phyloP scores from a whole-genome alignment of 2,329 filamentous ascomycete species.

The Emmonsiellopsis sp. region DNA sequence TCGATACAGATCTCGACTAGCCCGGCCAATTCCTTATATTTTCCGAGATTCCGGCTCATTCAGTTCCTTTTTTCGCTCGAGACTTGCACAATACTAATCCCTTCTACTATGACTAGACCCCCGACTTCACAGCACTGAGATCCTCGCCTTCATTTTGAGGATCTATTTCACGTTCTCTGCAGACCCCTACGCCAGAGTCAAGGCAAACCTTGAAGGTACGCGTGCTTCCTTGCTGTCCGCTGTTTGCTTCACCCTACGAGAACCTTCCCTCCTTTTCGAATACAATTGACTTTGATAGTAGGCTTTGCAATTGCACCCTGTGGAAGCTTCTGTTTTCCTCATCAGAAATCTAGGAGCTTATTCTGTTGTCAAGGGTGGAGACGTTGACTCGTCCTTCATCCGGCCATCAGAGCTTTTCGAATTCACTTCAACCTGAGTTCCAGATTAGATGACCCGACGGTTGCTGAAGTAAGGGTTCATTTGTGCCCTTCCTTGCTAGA shows the following conservation, averaged over 20 bases:
- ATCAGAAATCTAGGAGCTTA: conserved; percentile 22
- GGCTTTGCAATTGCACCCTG: conserved; percentile 20
- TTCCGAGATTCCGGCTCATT: no score
- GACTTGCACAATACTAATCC: neutral
- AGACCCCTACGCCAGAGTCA: neutral
- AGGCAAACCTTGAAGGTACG: conserved; percentile 1
- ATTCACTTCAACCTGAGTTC: conserved; percentile 28
- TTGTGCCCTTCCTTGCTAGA: conserved; percentile 14
- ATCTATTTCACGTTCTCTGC: neutral
- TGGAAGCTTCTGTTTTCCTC: conserved; percentile 28
- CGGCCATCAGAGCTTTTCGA: conserved; percentile 23
- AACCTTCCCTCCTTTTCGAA: neutral
- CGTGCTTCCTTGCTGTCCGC: neutral
- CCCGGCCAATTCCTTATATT: neutral
- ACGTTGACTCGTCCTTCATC: conserved; percentile 39
- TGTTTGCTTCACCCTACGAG: neutral
- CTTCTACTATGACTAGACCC: neutral
- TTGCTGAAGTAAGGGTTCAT: conserved; percentile 33
- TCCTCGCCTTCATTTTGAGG: neutral
- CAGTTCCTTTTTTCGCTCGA: neutral
- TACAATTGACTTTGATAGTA: conserved; percentile 5
- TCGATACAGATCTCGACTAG: no score
- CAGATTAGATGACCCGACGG: conserved; percentile 37
- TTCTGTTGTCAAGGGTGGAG: conserved; percentile 30
- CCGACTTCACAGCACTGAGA: neutral